Evolutionary conservation across 1,284 basidiomycete genomes (phyloP).

Genomic region (Stereum hirsutum): DNA sequence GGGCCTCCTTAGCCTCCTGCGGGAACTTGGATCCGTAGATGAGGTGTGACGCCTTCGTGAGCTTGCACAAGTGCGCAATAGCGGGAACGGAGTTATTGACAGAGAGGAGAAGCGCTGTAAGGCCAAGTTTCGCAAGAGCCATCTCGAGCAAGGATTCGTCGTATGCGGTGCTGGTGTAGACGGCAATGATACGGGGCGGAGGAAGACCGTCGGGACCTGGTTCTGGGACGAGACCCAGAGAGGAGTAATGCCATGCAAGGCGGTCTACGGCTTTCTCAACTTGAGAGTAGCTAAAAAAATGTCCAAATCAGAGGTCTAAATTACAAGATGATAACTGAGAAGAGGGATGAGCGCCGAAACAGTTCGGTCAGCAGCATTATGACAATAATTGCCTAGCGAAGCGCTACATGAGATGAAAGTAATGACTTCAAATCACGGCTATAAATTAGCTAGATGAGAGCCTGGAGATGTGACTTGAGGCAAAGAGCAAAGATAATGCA

Average conservation of each 20-base stretch:
- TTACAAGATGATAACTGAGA: no score
- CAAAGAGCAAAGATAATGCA: no score
- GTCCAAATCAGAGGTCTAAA: no score
- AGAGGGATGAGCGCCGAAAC: no score
- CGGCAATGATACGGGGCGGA: conserved; percentile 26
- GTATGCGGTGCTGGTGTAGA: conserved; percentile 30
- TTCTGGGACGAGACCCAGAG: neutral
- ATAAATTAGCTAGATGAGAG: no score
- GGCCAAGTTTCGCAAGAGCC: conserved; percentile 34
- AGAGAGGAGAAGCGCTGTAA: conserved; percentile 36
- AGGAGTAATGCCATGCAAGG: neutral
- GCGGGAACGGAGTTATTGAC: conserved; percentile 50
- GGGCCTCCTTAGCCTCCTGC: conserved; percentile 23
- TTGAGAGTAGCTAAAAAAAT: neutral
- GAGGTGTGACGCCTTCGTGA: conserved; percentile 36
- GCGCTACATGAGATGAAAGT: no score
- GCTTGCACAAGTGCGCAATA: conserved; percentile 41
- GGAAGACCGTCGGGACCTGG: conserved; percentile 12
- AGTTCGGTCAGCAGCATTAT: no score
- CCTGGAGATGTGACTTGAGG: no score
- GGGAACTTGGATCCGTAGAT: conserved; percentile 34
- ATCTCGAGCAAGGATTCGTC: conserved; percentile 36
- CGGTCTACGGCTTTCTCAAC: neutral
- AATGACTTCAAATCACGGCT: no score
- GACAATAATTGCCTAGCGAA: no score